These are phyloP conservation scores for Aspergillus incahuasiensis DNA, from an alignment of 495 filamentous ascomycete species.

Conservation along the genomic window DNA sequence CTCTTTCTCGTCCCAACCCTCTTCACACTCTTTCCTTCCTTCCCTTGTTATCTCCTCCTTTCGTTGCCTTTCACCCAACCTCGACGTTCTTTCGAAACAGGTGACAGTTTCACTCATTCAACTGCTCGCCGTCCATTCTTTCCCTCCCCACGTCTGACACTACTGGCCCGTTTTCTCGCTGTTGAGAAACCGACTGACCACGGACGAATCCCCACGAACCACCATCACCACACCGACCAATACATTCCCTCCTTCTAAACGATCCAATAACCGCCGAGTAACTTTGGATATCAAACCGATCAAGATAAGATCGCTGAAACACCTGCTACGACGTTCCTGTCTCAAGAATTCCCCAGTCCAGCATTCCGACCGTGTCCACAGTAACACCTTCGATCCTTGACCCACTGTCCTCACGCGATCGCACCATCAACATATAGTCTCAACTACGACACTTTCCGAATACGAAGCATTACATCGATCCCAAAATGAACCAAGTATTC, in stretches of 20 bases:
- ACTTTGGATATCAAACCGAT: background rate
- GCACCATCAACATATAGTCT: background rate
- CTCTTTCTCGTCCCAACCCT: constrained; percentile 13
- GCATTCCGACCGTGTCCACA: background rate
- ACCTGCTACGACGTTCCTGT: background rate
- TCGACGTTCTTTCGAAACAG: constrained; percentile 36
- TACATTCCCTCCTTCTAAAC: constrained; percentile 15
- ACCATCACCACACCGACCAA: constrained; percentile 10
- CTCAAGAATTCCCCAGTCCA: background rate
- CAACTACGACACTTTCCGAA: constrained; percentile 13
- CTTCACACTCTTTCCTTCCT: constrained; percentile 22
- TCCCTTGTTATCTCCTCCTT: constrained; percentile 46
- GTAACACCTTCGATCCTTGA: constrained; percentile 15
- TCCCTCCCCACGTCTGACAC: constrained; percentile 16
- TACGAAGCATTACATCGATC: background rate
- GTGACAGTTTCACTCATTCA: constrained; percentile 86
- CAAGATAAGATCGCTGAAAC: constrained; percentile 4
- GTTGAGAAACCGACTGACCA: constrained; percentile 6
- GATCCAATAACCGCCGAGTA: constrained; percentile 3
- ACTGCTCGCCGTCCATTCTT: constrained; percentile 58
- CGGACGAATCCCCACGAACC: constrained; percentile 7
- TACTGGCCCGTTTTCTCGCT: constrained; percentile 10
- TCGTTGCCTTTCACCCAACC: constrained; percentile 15
- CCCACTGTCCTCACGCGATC: constrained; percentile 5
- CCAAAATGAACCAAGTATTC: constrained; percentile 29